These are phyloP conservation scores for Strigomonas galati DNA, from an alignment of 208 protist genomes.

Conservation along the genomic window DNA sequence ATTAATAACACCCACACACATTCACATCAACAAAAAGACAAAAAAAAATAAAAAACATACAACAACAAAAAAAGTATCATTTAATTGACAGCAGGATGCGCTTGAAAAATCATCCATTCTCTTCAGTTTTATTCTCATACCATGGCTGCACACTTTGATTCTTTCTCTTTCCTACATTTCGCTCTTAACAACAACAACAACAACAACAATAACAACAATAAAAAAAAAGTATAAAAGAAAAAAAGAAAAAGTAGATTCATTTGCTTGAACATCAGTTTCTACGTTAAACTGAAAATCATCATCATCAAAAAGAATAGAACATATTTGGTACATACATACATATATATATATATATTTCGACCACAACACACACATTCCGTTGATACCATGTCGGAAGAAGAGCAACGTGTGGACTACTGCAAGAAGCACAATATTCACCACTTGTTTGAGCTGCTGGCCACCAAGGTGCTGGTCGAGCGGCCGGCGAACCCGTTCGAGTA, in stretches of 20 bases:
- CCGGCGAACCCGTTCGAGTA: constrained; percentile 88
- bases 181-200: background rate
- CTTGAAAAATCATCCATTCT: background rate
- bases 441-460: constrained; percentile 89
- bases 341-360: background rate
- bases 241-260: background rate
- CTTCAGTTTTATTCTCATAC: background rate
- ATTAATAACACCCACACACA: background rate
- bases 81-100: no score
- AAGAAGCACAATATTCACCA: constrained; percentile 89
- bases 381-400: constrained; percentile 52
- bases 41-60: constrained; percentile 10
- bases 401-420: constrained; percentile 76
- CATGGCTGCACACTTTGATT: background rate
- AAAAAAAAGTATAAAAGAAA: constrained; percentile 4
- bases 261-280: background rate
- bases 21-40: constrained; percentile 3
- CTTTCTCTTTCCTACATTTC: background rate
- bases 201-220: background rate
- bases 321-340: constrained; percentile 9
- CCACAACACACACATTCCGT: background rate
- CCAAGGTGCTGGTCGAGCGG: constrained; percentile 78
- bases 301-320: background rate
- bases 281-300: background rate
- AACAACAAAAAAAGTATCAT: background rate